A percentile compares a stretch with the other conserved stretches of the same genome.
Evolutionary conservation across 2,329 filamentous ascomycete species (phyloP).

Genomic region (Cladophialophora psammophila): DNA sequence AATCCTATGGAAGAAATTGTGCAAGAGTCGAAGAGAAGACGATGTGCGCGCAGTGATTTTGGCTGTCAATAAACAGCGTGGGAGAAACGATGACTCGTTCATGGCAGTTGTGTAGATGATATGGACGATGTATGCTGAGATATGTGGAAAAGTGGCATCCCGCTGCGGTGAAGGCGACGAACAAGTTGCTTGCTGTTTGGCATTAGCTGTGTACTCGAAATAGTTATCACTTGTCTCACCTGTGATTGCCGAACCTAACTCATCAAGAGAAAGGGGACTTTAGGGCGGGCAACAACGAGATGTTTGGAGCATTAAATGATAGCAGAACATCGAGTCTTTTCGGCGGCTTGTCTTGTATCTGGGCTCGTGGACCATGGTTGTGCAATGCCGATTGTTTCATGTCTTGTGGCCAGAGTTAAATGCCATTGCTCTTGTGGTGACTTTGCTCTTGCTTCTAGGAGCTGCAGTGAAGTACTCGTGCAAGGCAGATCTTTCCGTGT

Average conservation of each 20-base stretch:
- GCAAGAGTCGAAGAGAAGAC: constrained; percentile 13
- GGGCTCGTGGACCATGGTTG: constrained; percentile 4
- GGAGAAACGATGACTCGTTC: constrained; percentile 19
- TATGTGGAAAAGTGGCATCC: constrained; percentile 12
- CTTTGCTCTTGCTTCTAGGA: constrained; percentile 11
- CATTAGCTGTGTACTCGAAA: constrained; percentile 8
- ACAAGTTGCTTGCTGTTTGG: constrained; percentile 16
- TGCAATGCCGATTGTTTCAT: constrained; percentile 12
- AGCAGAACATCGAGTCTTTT: constrained; percentile 5
- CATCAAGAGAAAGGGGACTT: constrained; percentile 3
- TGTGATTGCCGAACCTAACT: constrained; percentile 7
- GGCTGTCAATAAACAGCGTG: constrained; percentile 13
- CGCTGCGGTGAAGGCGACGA: constrained; percentile 15
- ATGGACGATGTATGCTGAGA: constrained; percentile 18
- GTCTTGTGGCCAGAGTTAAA: constrained; percentile 1
- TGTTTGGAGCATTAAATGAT: constrained; percentile 7
- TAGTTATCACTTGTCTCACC: constrained; percentile 8
- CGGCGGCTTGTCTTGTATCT: constrained; percentile 9
- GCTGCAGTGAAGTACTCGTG: no score
- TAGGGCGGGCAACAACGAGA: no score
- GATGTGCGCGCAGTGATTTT: constrained; percentile 10
- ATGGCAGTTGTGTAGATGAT: constrained; percentile 19
- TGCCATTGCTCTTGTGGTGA: constrained; percentile 5
- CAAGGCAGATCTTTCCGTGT: no score
- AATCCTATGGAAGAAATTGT: constrained; percentile 7